These are phyloP conservation scores for Tripterygium wilfordii DNA, from an alignment of 177 flowering plant genomes.

Conservation along the genomic window DNA sequence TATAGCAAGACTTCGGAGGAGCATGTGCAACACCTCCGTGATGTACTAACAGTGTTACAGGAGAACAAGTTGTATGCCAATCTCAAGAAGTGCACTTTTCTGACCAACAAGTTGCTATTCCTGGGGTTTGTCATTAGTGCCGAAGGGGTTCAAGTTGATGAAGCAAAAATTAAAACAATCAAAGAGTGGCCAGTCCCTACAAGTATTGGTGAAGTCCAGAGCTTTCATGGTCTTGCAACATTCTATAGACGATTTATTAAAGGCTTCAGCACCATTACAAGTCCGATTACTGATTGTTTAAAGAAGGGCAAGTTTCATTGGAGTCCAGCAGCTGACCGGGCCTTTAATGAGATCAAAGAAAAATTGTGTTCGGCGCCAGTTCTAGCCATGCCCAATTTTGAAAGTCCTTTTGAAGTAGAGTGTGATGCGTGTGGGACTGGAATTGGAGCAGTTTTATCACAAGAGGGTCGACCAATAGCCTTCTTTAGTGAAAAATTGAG, in stretches of 20 bases:
- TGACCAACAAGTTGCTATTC: neutral
- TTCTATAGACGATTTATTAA: too few relatives aligned
- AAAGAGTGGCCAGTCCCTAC: too few relatives aligned
- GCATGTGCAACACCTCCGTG: neutral
- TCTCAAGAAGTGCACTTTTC: neutral
- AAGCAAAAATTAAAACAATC: too few relatives aligned
- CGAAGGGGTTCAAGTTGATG: too few relatives aligned
- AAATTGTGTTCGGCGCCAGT: neutral
- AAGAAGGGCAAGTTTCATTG: neutral
- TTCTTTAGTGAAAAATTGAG: constrained; percentile 1
- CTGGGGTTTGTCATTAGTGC: neutral
- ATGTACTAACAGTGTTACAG: neutral
- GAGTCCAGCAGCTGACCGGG: neutral
- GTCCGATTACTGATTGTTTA: too few relatives aligned
- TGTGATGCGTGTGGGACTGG: neutral
- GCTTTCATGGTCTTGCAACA: too few relatives aligned
- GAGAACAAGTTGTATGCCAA: neutral
- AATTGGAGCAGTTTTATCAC: neutral
- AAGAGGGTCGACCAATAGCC: neutral
- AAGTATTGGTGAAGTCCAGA: too few relatives aligned
- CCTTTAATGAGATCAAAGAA: constrained; percentile 2
- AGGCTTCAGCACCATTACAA: too few relatives aligned
- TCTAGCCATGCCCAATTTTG: constrained; percentile 1
- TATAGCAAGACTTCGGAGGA: neutral
- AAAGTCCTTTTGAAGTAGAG: neutral